Evolutionary conservation across 176 grass and related monocot genomes (phyloP).

Genomic region (Secale cereale): DNA sequence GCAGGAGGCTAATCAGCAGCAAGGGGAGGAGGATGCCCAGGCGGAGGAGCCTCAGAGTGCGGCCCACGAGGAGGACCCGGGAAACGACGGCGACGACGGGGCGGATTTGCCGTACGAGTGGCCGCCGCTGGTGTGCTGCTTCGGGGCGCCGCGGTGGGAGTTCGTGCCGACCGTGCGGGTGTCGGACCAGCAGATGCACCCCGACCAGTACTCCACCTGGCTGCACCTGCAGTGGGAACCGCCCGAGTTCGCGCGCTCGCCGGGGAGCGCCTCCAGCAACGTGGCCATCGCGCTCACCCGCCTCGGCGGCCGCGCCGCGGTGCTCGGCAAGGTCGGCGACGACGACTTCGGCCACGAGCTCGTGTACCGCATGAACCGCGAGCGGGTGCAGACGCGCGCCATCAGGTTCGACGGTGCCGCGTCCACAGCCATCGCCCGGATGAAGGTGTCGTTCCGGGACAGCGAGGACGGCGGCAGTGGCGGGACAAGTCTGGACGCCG

Average conservation of each 20-base stretch:
- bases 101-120: slow-evolving; percentile 36
- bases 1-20: slow-evolving; percentile 18
- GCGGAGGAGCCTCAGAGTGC: background rate
- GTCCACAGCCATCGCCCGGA: slow-evolving; percentile 63
- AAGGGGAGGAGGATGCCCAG: background rate
- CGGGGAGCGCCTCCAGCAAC: slow-evolving; percentile 69
- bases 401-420: slow-evolving; percentile 43
- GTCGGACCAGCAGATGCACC: slow-evolving; percentile 80
- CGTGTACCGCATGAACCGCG: slow-evolving; percentile 65
- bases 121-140: slow-evolving; percentile 72
- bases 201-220: slow-evolving; percentile 77
- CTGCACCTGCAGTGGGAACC: slow-evolving; percentile 79
- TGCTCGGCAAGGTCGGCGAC: slow-evolving; percentile 81
- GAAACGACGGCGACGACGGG: slow-evolving; percentile 8
- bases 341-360: slow-evolving; percentile 82
- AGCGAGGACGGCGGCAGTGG: slow-evolving; percentile 33
- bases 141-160: slow-evolving; percentile 75
- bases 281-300: slow-evolving; percentile 68
- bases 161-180: slow-evolving; percentile 82
- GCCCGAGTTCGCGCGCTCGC: slow-evolving; percentile 76
- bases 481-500: slow-evolving; percentile 58
- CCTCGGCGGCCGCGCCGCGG: slow-evolving; percentile 65
- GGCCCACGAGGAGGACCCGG: background rate
- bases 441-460: slow-evolving; percentile 61
- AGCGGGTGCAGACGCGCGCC: slow-evolving; percentile 74